Base-by-base conservation (phyloP, 75 land plant species). In the Adiantum capillusveneris region DNA sequence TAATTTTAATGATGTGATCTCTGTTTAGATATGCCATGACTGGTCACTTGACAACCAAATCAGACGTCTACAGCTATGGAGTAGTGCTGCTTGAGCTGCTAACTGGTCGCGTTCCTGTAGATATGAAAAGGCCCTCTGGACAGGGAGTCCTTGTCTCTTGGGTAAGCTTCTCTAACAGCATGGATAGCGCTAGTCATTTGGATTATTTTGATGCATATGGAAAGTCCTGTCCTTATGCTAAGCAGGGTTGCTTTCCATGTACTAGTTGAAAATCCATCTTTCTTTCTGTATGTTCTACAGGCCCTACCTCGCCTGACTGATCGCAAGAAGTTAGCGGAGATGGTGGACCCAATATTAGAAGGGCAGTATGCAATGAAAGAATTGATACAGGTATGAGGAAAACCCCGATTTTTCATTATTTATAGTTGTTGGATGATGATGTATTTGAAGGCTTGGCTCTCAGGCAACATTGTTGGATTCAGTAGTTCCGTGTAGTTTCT, bases 11-110 rank as follows among this genome's bases (percentile, higher is more conserved):
- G n/a, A n/a, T 3, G 9, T 34, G 9, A 34, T 34, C 3, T 34
- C 37, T 34, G 9, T 34, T 34, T 58, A 69, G 72, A 21, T 69
- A 69, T 62, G 65, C 64, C 6, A 28, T 69, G 31, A 81, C 82
- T 44, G 89, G 89, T 11, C 77, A 76, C 67, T 67, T 86, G 59
- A 86, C 89, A 41, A 83, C 79, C 26, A 86, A 86, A 58, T 79
- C 85, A 43, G 85, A 86, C 66, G 89, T 86, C 22, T 81, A 81
- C 53, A 83, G 84, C 30, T 86, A 73, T 69, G 89, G 89, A 14
- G 85, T 86, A 51, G 89, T 86, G 57, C 80, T 86, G 24, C 58
- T 82, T 56, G 84, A 82, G 72, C 63, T 82, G 53, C 68, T 77
- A 21, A 82, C 81, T 20, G 84, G 84, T 19, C 69, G 81, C 26